phyloP scores from a whole-genome alignment of 305 asterid genomes.

The Fraxinus sp. region DNA sequence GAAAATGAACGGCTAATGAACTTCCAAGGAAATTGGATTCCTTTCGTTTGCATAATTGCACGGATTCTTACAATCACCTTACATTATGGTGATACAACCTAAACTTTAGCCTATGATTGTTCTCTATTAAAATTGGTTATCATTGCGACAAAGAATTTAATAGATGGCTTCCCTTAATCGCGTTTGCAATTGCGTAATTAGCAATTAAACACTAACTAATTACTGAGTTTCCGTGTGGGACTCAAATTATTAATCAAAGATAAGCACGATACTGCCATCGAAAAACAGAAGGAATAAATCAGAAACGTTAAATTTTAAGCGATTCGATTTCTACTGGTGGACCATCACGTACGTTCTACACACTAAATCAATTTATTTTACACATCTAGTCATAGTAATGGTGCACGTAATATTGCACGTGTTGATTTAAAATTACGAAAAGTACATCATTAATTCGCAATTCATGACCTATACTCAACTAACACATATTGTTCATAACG shows the following conservation, averaged over 20 bases:
- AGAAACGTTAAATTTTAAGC: no score
- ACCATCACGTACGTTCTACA: no score
- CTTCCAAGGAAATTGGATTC: conserved; percentile 33
- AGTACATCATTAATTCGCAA: no score
- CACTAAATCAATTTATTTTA: no score
- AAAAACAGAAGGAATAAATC: no score
- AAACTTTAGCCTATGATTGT: not conserved
- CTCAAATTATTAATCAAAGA: not conserved
- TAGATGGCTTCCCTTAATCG: not conserved
- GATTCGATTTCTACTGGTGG: no score
- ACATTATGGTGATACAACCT: conserved; percentile 14
- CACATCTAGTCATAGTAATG: no score
- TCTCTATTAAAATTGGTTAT: not conserved
- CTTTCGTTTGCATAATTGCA: conserved; percentile 19
- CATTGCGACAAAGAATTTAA: not conserved
- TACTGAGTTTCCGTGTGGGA: not conserved
- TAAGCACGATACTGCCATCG: not conserved
- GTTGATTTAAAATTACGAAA: not conserved
- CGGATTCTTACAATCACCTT: conserved; percentile 18
- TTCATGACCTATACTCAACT: no score
- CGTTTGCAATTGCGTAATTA: not conserved
- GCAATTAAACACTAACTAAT: not conserved
- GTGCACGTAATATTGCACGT: no score
- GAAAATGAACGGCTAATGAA: conserved; percentile 34
- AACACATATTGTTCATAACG: no score